Conservation (phyloP, 352 stramenopile species). For the Blastocystis sp. region DNA sequence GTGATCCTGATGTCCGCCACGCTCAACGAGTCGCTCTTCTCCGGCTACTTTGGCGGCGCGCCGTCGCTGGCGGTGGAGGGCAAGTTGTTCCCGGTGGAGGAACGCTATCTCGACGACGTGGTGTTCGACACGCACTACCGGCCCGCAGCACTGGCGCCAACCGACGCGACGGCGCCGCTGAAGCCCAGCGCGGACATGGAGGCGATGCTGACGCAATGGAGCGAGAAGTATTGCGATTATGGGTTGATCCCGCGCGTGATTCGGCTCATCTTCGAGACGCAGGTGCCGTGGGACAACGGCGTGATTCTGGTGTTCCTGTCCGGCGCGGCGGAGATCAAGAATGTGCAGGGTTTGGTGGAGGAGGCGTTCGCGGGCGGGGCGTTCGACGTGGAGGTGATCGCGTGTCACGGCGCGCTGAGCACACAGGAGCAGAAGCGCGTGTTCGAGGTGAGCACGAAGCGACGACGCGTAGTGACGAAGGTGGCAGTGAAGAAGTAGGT, state of each 20-base stretch:
- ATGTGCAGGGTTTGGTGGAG: conserved; percentile 70
- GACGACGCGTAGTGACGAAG: background rate
- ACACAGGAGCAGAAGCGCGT: conserved; percentile 86
- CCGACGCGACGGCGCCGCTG: background rate
- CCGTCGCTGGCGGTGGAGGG: conserved; percentile 82
- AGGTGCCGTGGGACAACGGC: conserved; percentile 28
- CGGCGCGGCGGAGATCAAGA: conserved; percentile 87
- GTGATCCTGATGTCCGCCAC: conserved; percentile 90
- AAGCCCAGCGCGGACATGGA: conserved; percentile 70
- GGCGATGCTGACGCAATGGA: conserved; percentile 71
- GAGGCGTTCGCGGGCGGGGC: conserved; percentile 59
- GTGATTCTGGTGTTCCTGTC: conserved; percentile 88
- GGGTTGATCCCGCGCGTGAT: conserved; percentile 36
- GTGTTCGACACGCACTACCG: conserved; percentile 76
- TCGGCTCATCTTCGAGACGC: conserved; percentile 3
- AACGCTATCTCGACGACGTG: conserved; percentile 90
- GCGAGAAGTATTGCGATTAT: conserved; percentile 52
- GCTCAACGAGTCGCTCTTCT: conserved; percentile 89
- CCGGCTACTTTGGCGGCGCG: conserved; percentile 85
- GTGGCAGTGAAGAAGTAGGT: conserved; percentile 79
- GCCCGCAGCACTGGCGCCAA: background rate
- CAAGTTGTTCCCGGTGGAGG: conserved; percentile 86
- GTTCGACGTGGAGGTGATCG: conserved; percentile 76
- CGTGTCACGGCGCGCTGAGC: conserved; percentile 88
- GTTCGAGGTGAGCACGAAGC: conserved; percentile 77